phyloP scores from a whole-genome alignment of 169 alveolate genomes.

The Plasmodium sp. region DNA sequence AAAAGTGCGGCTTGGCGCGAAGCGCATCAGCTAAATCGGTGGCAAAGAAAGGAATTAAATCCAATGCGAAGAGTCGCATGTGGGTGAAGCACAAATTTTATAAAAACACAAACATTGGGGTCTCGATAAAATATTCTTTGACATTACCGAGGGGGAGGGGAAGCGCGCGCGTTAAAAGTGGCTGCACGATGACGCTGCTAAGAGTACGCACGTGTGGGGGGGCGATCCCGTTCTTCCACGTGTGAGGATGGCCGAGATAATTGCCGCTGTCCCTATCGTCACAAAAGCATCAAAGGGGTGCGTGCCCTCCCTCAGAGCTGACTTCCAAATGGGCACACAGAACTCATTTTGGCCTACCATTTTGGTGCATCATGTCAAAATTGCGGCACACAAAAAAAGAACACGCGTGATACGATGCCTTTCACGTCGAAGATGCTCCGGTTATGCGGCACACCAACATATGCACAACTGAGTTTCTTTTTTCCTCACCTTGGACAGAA shows the following conservation, averaged over 20 bases:
- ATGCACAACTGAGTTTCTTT: background rate
- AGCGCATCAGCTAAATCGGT: background rate
- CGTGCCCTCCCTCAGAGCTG: background rate
- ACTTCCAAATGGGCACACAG: background rate
- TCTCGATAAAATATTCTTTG: slow-evolving; percentile 63
- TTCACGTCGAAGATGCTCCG: background rate
- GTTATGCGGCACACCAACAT: background rate
- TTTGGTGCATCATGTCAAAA: background rate
- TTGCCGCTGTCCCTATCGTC: background rate
- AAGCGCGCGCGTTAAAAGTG: background rate
- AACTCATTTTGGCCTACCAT: background rate
- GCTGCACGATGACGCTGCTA: background rate
- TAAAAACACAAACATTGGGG: slow-evolving; percentile 17
- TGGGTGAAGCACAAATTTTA: slow-evolving; percentile 23
- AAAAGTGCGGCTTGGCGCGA: background rate
- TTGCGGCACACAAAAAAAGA: background rate
- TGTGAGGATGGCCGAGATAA: background rate
- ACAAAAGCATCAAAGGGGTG: background rate
- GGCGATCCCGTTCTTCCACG: background rate
- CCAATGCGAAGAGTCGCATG: background rate
- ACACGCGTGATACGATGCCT: background rate
- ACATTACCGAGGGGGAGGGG: slow-evolving; percentile 2
- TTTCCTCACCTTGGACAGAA: background rate
- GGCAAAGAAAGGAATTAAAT: background rate
- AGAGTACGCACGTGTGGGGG: background rate